A percentile compares a stretch with the other conserved stretches of the same genome.
Evolutionary conservation across 2,329 filamentous ascomycete genomes (phyloP).

Genomic region (Polychaeton citri): DNA sequence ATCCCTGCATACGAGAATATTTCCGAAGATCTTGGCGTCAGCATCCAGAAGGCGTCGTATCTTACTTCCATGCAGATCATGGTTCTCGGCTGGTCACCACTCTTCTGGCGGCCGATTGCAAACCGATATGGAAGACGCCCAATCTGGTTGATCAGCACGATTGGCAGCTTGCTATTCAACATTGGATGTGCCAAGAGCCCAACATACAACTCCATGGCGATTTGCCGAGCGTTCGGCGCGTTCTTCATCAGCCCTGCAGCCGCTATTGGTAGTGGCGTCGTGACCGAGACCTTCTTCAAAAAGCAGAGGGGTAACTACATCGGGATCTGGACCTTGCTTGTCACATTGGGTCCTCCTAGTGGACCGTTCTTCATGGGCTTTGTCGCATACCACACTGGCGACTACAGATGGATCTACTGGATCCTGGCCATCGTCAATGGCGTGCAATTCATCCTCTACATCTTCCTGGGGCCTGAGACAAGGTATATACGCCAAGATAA

Average conservation of each 20-base stretch:
- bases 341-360: slow-evolving; percentile 36
- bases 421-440: slow-evolving; percentile 44
- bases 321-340: slow-evolving; percentile 41
- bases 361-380: slow-evolving; percentile 29
- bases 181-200: slow-evolving; percentile 38
- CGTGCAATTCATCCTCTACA: slow-evolving; percentile 42
- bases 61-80: slow-evolving; percentile 43
- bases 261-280: slow-evolving; percentile 42
- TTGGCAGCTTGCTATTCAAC: slow-evolving; percentile 35
- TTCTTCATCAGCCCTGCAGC: slow-evolving; percentile 44
- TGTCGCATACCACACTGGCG: slow-evolving; percentile 36
- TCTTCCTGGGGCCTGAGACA: slow-evolving; percentile 44
- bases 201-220: slow-evolving; percentile 35
- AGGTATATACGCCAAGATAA: slow-evolving; percentile 35
- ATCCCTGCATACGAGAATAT: slow-evolving; percentile 43
- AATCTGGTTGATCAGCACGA: slow-evolving; percentile 37
- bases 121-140: slow-evolving; percentile 40
- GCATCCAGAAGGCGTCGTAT: slow-evolving; percentile 38
- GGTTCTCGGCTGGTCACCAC: slow-evolving; percentile 36
- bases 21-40: slow-evolving; percentile 35
- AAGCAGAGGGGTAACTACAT: slow-evolving; percentile 40
- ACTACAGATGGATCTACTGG: slow-evolving; percentile 47
- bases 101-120: slow-evolving; percentile 42
- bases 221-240: slow-evolving; percentile 36
- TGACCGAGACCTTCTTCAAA: slow-evolving; percentile 43